phyloP scores from a whole-genome alignment of 768 basidiomycete species.

The Pisolithus orientalis region DNA sequence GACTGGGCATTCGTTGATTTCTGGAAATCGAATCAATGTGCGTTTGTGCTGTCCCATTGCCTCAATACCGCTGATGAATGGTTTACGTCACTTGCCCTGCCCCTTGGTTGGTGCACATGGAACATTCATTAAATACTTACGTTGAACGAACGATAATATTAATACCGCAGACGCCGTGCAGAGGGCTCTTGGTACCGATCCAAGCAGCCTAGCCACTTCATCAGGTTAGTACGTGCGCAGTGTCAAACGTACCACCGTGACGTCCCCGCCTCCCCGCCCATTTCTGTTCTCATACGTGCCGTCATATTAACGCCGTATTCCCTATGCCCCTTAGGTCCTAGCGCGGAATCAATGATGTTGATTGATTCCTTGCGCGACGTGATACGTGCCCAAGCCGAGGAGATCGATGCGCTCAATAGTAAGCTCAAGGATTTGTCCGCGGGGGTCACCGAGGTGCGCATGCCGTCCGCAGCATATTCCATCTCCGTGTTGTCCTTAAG shows the following conservation, averaged over 20 bases:
- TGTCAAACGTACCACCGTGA: neutral
- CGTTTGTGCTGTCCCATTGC: conserved; percentile 22
- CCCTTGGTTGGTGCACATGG: too few species aligned
- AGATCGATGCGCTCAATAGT: conserved; percentile 64
- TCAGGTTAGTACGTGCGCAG: conserved; percentile 38
- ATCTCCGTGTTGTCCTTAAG: conserved; percentile 1
- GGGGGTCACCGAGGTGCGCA: conserved; percentile 34
- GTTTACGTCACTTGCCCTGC: neutral
- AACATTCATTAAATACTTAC: too few species aligned
- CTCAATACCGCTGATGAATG: neutral
- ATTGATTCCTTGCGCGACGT: conserved; percentile 80
- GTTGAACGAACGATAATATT: neutral
- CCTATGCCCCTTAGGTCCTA: conserved; percentile 41
- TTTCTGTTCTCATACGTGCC: conserved; percentile 1
- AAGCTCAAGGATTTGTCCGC: conserved; percentile 42
- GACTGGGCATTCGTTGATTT: conserved; percentile 98
- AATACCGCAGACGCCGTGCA: conserved; percentile 60
- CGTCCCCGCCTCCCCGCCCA: neutral
- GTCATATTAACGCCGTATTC: neutral
- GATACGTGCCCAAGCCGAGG: conserved; percentile 73
- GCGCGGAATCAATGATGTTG: conserved; percentile 72
- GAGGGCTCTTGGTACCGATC: conserved; percentile 63
- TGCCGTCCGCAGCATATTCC: neutral
- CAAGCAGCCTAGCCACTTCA: conserved; percentile 55
- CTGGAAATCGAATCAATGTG: conserved; percentile 97